phyloP scores from a whole-genome alignment of 805 yeast genomes.

The Nakazawaea anatomiae region DNA sequence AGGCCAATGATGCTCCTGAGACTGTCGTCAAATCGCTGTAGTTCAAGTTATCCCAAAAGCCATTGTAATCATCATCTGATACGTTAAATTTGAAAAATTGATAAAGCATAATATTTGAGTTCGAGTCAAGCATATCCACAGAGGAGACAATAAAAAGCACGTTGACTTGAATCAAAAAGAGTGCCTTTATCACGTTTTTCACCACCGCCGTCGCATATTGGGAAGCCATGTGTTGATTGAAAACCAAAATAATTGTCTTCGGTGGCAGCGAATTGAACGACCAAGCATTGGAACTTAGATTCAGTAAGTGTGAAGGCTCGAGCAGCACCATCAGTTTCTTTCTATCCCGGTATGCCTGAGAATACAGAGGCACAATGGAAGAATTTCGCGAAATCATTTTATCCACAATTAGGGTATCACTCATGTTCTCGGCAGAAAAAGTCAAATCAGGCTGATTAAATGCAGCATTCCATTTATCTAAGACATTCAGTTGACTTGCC shows the following conservation, averaged over 20 bases:
- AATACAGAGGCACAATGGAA: neutral
- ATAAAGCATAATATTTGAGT: neutral
- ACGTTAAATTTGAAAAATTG: neutral
- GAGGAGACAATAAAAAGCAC: slow-evolving; percentile 11
- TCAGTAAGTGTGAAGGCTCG: neutral
- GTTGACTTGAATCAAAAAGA: slow-evolving; percentile 23
- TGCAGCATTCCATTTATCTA: slow-evolving; percentile 26
- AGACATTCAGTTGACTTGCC: slow-evolving; percentile 12
- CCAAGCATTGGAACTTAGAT: neutral
- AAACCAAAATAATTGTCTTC: slow-evolving; percentile 18
- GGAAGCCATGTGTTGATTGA: slow-evolving; percentile 21
- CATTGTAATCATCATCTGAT: neutral
- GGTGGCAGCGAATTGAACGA: slow-evolving; percentile 13
- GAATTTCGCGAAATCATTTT: neutral
- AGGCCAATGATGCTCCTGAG: neutral
- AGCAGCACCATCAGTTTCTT: neutral
- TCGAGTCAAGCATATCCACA: neutral
- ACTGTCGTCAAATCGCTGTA: neutral
- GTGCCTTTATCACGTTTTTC: slow-evolving; percentile 23
- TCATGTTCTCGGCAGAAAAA: slow-evolving; percentile 19
- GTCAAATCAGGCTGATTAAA: slow-evolving; percentile 17
- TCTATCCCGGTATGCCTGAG: neutral
- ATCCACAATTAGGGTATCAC: slow-evolving; percentile 17
- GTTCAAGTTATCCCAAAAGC: neutral
- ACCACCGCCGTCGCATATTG: slow-evolving; percentile 17